Base-by-base conservation (phyloP, 148 eudicot species). In the Gaultheria prostrata region DNA sequence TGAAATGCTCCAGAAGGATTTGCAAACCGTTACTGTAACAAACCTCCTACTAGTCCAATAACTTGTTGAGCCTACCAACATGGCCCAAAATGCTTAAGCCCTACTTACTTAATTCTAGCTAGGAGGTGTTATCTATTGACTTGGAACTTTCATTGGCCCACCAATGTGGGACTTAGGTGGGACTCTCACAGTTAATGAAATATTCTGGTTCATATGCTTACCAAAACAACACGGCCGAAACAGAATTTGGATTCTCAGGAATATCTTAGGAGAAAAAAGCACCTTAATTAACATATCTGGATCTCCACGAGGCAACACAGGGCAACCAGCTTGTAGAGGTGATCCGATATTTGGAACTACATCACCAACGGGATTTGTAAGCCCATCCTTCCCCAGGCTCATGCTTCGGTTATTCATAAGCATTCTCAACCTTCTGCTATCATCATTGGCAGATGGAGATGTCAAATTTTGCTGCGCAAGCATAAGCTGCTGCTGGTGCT, bases 391-490 rank as follows among this genome's bases (percentile, higher is more conserved):
- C 43, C 92, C 91, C 20, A 90, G 87, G 78, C 84, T 77, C 87
- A 89, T 89, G 72, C 85, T 84, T 86, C 89, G 84, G 73, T 72
- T 88, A 84, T 85, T 89, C 77, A 93, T 56, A 63, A 93, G 88
- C 90, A 91, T 87, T 78, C 93, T 89, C 65, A 93, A 88, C 79
- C 93, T 91, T 89, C 93, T 91, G 88, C 69, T 92, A 69, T 92
- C 95, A 81, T 92, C 93, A 88, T 76, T 90, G 45, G 89, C 86
- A 80, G 94, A 88, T 18, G 90, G 88, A 39, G 94, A 90, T 46
- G 92, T 86, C 92, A 91, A 46, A 82, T 88, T 93, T 78, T 91
- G 95, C 75, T 92, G 95, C 28, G 95, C 94, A 79, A 91, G 91
- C 87, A 93, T 63, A 78, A 91, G 85, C 87, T 93, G 95, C 75